phyloP scores from a whole-genome alignment of 2,329 filamentous ascomycete species.

The Cercospora nicotianae region DNA sequence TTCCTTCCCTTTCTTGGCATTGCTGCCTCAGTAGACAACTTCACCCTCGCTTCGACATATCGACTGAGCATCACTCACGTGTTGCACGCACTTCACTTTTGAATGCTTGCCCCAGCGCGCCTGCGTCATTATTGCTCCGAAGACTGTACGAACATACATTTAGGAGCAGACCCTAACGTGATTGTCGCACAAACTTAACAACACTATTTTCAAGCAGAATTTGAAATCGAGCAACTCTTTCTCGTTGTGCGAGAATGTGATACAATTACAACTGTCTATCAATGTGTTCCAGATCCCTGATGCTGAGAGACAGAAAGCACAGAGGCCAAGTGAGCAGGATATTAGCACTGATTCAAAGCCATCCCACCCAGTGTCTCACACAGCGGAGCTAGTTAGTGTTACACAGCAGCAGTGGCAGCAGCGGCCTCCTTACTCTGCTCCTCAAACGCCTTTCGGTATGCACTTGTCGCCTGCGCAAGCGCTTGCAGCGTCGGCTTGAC shows the following conservation, averaged over 20 bases:
- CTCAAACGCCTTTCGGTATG: constrained; percentile 70
- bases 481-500: constrained; percentile 73
- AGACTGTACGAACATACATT: not conserved
- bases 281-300: not conserved
- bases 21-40: not conserved
- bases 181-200: not conserved
- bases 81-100: not conserved
- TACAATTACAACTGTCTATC: not conserved
- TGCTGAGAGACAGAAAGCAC: not conserved
- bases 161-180: not conserved
- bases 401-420: constrained; percentile 3
- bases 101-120: no score
- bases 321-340: not conserved
- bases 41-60: not conserved
- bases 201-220: not conserved
- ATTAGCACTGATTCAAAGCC: not conserved
- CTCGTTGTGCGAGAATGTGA: not conserved
- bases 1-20: not conserved
- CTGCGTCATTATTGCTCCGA: not conserved
- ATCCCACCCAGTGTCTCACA: not conserved
- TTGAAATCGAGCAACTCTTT: not conserved
- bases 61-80: not conserved
- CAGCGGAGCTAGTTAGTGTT: not conserved
- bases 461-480: constrained; percentile 66
- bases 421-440: constrained; percentile 49